These are phyloP conservation scores for Tylopilus subfusipes DNA, from an alignment of 768 basidiomycete genomes.

Conservation along the genomic window DNA sequence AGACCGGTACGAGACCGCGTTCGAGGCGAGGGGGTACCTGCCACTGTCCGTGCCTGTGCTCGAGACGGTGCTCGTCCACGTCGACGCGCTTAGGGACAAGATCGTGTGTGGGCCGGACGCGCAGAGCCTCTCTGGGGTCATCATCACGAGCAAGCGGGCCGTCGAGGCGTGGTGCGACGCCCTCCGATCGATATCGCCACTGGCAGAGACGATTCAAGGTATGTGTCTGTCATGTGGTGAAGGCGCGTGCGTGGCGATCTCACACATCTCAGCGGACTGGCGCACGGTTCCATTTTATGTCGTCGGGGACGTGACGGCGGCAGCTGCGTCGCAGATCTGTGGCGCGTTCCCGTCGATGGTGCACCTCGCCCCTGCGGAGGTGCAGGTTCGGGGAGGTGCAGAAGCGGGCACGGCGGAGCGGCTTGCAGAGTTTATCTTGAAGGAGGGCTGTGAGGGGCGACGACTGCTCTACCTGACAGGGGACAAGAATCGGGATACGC, in stretches of 20 bases:
- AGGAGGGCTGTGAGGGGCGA: constrained; percentile 22
- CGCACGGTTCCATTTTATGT: constrained; percentile 66
- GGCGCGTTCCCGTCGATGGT: constrained; percentile 37
- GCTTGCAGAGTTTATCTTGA: constrained; percentile 62
- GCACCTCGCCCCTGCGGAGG: constrained; percentile 26
- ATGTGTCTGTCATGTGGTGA: neutral
- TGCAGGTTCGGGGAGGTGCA: constrained; percentile 39
- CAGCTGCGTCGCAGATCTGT: constrained; percentile 34
- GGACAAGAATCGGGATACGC: constrained; percentile 78
- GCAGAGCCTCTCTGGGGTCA: constrained; percentile 49
- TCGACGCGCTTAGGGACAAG: constrained; percentile 40
- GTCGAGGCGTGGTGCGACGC: constrained; percentile 67
- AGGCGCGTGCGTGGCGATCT: neutral
- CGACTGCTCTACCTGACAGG: constrained; percentile 73
- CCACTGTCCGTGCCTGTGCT: constrained; percentile 67
- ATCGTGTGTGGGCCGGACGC: constrained; percentile 38
- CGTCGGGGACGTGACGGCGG: constrained; percentile 66
- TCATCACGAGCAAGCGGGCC: constrained; percentile 76
- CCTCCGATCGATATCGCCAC: constrained; percentile 16
- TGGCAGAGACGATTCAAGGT: constrained; percentile 10
- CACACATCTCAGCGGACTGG: constrained; percentile 44
- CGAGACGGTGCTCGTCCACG: constrained; percentile 58
- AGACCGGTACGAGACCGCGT: constrained; percentile 60
- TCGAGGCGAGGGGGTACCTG: constrained; percentile 46
- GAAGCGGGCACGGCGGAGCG: constrained; percentile 65